Conservation (phyloP, 495 filamentous ascomycete genomes). For the Penicillium nucicola region DNA sequence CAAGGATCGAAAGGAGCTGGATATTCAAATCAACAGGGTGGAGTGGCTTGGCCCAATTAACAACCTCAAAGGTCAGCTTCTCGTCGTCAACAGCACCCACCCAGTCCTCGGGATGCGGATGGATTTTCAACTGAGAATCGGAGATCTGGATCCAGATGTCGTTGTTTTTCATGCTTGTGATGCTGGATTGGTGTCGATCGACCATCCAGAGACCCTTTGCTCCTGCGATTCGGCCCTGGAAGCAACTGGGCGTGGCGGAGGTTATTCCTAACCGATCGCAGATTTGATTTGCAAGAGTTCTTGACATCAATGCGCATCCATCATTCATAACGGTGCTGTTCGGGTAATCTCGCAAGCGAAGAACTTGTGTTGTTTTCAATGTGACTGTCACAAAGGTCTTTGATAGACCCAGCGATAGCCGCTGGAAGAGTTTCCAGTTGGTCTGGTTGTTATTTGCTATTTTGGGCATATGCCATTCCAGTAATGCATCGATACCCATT, state of each 20-base stretch:
- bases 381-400: conserved; percentile 48
- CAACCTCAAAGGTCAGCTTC: conserved; percentile 71
- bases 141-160: conserved; percentile 73
- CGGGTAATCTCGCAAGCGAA: conserved; percentile 25
- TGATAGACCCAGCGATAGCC: conserved; percentile 39
- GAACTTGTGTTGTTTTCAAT: conserved; percentile 42
- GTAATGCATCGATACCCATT: conserved; percentile 40
- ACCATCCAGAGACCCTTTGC: conserved; percentile 92
- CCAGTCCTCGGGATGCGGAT: conserved; percentile 53
- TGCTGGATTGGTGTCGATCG: conserved; percentile 36
- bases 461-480: conserved; percentile 50
- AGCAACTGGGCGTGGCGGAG: conserved; percentile 61
- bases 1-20: conserved; percentile 75
- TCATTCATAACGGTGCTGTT: conserved; percentile 70
- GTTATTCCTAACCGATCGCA: conserved; percentile 55
- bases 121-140: conserved; percentile 77
- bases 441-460: conserved; percentile 37
- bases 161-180: conserved; percentile 25
- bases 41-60: conserved; percentile 58
- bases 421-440: conserved; percentile 52
- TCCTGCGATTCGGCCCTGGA: conserved; percentile 79
- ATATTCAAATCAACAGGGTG: conserved; percentile 66
- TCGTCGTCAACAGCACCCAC: conserved; percentile 34
- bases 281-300: conserved; percentile 56
- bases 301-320: conserved; percentile 72